Percentiles rank a stretch among this genome's conserved stretches.
phyloP scores from a whole-genome alignment of 495 filamentous ascomycete species.

The Tirmania nivea region DNA sequence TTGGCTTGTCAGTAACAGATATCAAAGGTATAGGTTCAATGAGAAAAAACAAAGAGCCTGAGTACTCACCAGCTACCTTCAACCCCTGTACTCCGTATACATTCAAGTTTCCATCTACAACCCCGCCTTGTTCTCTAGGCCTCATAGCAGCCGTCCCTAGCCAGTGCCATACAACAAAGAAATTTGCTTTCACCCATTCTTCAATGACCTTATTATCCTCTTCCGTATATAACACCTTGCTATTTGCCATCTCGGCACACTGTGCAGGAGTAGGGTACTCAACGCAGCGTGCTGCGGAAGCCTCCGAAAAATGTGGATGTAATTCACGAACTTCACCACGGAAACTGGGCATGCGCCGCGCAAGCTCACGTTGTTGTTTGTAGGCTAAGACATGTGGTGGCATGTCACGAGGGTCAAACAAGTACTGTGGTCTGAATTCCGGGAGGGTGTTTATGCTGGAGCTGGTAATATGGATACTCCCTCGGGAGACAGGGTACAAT shows the following conservation, averaged over 20 bases:
- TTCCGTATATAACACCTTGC: constrained; percentile 24
- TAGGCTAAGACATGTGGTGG: constrained; percentile 22
- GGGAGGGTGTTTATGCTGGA: constrained; percentile 18
- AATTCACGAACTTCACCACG: constrained; percentile 28
- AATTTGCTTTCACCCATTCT: constrained; percentile 25
- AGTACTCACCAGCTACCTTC: constrained; percentile 22
- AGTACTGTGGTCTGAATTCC: constrained; percentile 26
- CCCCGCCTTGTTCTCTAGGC: constrained; percentile 24
- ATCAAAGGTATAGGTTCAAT: not conserved
- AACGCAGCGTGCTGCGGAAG: constrained; percentile 23
- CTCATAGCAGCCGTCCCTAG: constrained; percentile 24
- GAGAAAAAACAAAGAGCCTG: not conserved
- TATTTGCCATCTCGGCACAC: constrained; percentile 3
- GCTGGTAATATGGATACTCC: constrained; percentile 32
- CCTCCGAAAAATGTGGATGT: constrained; percentile 31
- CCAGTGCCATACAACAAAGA: constrained; percentile 30
- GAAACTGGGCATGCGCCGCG: constrained; percentile 30
- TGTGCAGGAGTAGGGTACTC: constrained; percentile 2
- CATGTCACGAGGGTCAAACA: constrained; percentile 22
- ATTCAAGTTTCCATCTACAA: constrained; percentile 28
- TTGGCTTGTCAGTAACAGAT: not conserved
- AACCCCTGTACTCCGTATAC: constrained; percentile 30
- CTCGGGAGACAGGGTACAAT: constrained; percentile 34
- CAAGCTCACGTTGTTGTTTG: constrained; percentile 34
- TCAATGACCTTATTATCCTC: constrained; percentile 34